Evolutionary conservation across 1,284 basidiomycete species (phyloP), one percentile per base, ranked within the genome.

Genomic region (Papiliotrema terrestris): DNA sequence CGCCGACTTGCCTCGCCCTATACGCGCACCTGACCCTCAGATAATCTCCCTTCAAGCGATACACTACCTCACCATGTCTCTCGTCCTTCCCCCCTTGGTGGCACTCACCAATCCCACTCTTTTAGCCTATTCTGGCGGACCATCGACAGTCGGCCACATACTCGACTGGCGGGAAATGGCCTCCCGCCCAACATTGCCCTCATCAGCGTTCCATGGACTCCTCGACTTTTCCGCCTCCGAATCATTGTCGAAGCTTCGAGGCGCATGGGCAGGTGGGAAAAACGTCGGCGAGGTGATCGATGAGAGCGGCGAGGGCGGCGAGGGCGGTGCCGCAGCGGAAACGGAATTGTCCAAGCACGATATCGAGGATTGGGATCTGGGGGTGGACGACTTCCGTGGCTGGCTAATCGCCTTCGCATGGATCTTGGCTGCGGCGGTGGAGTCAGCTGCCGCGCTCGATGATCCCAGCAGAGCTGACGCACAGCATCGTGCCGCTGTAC

Each of bases 121-220:
- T 9, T 80, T 98, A 14, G 79, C 81, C 20, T 91, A 93, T 71
- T 90, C 92, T 71, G 94, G 76, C 20, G 76, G 77, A 2, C 58
- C 76, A 23, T 59, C 65, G 15, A 74, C 74, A 0, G 71, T 76
- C 3, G 64, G 65, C 3, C 74, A 73, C 54, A 80, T 98, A 29
- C 89, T 98, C 84, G 94, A 98, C 77, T 98, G 95, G 95, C 83
- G 91, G 46, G 90, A 97, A 74, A 86, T 98, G 82, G 88, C 89
- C 1, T 88, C 90, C 8, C 78, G 83, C 54, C 84, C 88, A 2
- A 91, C 90, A 0, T 83, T 87, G 1, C 82, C 81, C 55, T 58
- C 52, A 46, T 41, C 45, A 6, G 39, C 52, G 17, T 66, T 68
- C 47, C 53, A 57, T 2, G 63, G 59, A 39, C 63, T 38, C 37